phyloP scores from a whole-genome alignment of 495 filamentous ascomycete genomes.

The Podospora pseudocomata region DNA sequence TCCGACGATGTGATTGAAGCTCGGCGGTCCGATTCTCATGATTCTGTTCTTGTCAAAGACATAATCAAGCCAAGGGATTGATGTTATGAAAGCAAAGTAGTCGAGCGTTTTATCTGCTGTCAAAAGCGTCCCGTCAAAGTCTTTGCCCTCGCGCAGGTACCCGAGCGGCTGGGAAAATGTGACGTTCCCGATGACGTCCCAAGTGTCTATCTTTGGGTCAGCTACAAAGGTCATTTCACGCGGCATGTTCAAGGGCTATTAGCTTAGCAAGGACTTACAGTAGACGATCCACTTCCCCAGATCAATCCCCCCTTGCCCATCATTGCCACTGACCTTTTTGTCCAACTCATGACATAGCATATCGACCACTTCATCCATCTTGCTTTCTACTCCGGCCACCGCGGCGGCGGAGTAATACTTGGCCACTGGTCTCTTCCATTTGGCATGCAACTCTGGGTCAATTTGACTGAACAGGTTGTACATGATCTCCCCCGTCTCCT shows the following conservation, averaged over 20 bases:
- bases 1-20: slow-evolving; percentile 14
- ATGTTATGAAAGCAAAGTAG: slow-evolving; percentile 25
- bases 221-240: not conserved
- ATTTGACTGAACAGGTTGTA: slow-evolving; percentile 38
- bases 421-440: slow-evolving; percentile 33
- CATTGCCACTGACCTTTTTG: slow-evolving; percentile 9
- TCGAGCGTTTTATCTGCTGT: slow-evolving; percentile 17
- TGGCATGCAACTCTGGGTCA: slow-evolving; percentile 28
- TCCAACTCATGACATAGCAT: slow-evolving; percentile 20
- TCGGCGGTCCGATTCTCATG: slow-evolving; percentile 23
- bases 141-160: slow-evolving; percentile 34
- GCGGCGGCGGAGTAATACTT: slow-evolving; percentile 36
- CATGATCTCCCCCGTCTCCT: slow-evolving; percentile 30
- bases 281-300: slow-evolving; percentile 25
- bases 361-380: slow-evolving; percentile 30
- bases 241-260: not conserved
- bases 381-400: slow-evolving; percentile 31
- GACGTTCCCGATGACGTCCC: slow-evolving; percentile 33
- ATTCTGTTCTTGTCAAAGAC: slow-evolving; percentile 27
- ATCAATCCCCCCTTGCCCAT: slow-evolving; percentile 5
- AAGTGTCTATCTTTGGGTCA: slow-evolving; percentile 22
- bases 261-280: slow-evolving; percentile 16
- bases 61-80: slow-evolving; percentile 25
- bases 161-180: slow-evolving; percentile 38
- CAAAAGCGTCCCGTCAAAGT: slow-evolving; percentile 22